Base-by-base conservation (phyloP, 1,139 yeast genomes). In the Blastobotrys petasosporus region DNA sequence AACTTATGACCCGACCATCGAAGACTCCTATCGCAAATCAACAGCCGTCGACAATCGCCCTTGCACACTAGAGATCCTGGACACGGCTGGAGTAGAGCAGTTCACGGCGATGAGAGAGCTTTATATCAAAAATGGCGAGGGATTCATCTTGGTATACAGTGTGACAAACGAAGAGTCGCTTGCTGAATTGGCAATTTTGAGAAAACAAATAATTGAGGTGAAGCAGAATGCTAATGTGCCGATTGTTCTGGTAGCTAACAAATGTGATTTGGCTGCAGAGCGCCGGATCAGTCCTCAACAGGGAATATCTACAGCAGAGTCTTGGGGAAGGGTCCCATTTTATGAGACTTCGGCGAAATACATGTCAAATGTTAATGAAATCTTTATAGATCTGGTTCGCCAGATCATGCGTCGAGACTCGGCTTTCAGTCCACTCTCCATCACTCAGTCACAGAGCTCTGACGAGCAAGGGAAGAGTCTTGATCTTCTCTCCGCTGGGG, bases 1-100 rank as follows among this genome's bases (percentile, higher is more conserved):
- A 62, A 94, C 87, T 59, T 92, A 92, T 60, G 98, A 92, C 66
- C 98, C 98, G 7, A 92, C 99, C 17, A 94, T 92, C 59, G 99
- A 94, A 66, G 75, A 71, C 49, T 65, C 73, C 4, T 71, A 71
- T 54, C 62, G 71, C 37, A 70, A 68, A 51, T 62, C 58, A 36
- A 61, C 69, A 41, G 55, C 55, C 12, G 58, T 71, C 8, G 74
- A 71, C 45, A 66, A 63, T 39, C 64, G 68, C 32, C 60, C 61
- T 9, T 68, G 69, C 43, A 58, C 65, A 10, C 58, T 71, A 38
- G 74, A 70, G 50, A 70, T 71, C 32, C 66, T 71, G 35, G 75
- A 71, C 52, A 71, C 75, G 6, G 75, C 75, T 8, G 75, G 75
- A 2, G 66, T 69, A 43, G 76, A 71, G 53, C 74, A 70, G 55